These are phyloP conservation scores for Xylaria longipes DNA, from an alignment of 495 filamentous ascomycete genomes.

Conservation along the genomic window DNA sequence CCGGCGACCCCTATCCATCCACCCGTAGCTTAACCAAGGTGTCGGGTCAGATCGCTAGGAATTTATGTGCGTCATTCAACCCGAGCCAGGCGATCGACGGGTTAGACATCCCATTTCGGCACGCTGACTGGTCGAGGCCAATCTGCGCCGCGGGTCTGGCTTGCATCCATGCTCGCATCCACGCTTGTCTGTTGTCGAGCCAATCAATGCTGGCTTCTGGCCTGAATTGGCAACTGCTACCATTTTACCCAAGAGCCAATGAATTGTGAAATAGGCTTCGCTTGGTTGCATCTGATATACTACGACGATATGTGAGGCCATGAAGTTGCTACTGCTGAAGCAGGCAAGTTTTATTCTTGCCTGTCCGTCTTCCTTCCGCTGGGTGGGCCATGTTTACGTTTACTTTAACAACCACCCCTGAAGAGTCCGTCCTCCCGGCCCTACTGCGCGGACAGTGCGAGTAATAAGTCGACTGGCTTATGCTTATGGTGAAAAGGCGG, in stretches of 20 bases:
- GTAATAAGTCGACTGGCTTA: constrained; percentile 1
- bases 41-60: constrained; percentile 39
- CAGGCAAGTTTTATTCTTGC: neutral
- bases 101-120: constrained; percentile 20
- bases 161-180: constrained; percentile 43
- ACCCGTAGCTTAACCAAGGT: constrained; percentile 31
- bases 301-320: neutral
- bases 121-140: constrained; percentile 13
- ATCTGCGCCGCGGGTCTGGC: constrained; percentile 31
- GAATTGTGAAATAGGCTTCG: constrained; percentile 7
- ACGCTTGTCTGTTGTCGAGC: constrained; percentile 28
- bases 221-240: constrained; percentile 38
- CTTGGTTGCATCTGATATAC: neutral
- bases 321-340: neutral
- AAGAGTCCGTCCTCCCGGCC: neutral
- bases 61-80: constrained; percentile 33
- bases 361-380: neutral
- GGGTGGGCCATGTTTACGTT: constrained; percentile 3
- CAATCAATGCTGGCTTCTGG: constrained; percentile 36
- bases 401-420: neutral
- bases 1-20: constrained; percentile 25
- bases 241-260: neutral
- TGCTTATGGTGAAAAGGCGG: constrained; percentile 6
- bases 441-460: constrained; percentile 11
- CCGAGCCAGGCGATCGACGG: constrained; percentile 28